phyloP scores from a whole-genome alignment of 257 asterid genomes.

The Fraxinus quadrangulata region DNA sequence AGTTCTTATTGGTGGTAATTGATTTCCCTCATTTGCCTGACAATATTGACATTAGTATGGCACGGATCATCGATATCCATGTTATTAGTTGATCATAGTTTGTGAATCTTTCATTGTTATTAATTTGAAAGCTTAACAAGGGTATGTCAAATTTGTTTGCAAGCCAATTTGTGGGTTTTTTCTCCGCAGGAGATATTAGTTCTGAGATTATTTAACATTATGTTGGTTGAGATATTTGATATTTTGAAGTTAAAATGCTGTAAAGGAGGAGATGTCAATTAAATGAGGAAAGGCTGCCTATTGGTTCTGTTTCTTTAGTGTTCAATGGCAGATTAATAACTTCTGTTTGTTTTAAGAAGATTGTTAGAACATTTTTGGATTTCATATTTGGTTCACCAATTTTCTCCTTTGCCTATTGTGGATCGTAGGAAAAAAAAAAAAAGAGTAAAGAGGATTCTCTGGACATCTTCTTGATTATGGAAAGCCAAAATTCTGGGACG shows the following conservation, averaged over 20 bases:
- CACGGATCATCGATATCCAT: background rate
- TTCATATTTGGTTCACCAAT: background rate
- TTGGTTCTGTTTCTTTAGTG: background rate
- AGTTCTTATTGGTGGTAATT: background rate
- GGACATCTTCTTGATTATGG: background rate
- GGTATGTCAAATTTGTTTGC: background rate
- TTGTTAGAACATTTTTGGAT: background rate
- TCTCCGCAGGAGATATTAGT: background rate
- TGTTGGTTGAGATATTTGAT: background rate
- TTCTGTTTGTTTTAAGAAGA: background rate
- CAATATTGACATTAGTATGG: background rate
- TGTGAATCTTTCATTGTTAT: background rate
- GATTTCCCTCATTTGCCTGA: background rate
- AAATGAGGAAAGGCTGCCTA: background rate
- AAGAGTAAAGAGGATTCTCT: background rate
- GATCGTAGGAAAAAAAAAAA: background rate
- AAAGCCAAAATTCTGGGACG: background rate
- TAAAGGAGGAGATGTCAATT: background rate
- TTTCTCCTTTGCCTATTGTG: background rate
- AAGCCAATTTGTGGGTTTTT: background rate
- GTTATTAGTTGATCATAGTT: background rate
- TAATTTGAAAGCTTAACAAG: background rate
- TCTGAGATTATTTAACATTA: background rate
- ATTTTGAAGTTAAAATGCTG: background rate
- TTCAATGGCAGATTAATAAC: background rate